Percentiles rank a stretch among this genome's conserved stretches.
These are phyloP conservation scores for Emmonsia crescens DNA, from an alignment of 2,329 filamentous ascomycete species.

Conservation along the genomic window DNA sequence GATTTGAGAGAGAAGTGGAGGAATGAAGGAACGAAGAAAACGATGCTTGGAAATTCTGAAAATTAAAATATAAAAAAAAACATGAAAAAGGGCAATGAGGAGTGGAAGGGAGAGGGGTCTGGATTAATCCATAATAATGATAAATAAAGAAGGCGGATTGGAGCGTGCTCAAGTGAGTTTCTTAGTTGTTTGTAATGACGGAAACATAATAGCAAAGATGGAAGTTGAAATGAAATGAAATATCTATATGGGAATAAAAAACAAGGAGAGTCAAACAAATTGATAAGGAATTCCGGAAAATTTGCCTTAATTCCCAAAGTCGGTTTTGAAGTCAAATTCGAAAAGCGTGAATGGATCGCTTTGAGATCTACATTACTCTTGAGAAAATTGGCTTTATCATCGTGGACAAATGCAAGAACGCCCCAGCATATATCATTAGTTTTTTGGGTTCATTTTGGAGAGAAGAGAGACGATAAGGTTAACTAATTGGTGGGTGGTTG, in stretches of 20 bases:
- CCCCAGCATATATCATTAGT: conserved; percentile 3
- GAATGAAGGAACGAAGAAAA: neutral
- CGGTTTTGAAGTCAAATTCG: neutral
- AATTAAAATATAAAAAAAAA: neutral
- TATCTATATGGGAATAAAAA: conserved; percentile 4
- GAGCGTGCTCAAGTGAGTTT: neutral
- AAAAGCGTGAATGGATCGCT: neutral
- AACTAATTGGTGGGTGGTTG: conserved; percentile 47
- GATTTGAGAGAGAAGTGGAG: neutral
- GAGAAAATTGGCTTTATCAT: neutral
- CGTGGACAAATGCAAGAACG: conserved; percentile 3
- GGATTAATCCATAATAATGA: neutral
- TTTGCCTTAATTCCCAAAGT: conserved; percentile 6
- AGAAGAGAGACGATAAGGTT: conserved; percentile 8
- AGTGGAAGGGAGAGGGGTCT: neutral
- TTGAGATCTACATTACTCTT: conserved; percentile 1
- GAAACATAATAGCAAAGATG: conserved; percentile 4
- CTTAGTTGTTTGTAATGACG: neutral
- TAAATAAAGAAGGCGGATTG: neutral
- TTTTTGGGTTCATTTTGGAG: conserved; percentile 8
- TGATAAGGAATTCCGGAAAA: conserved; percentile 10
- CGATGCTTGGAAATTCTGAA: neutral
- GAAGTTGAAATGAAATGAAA: conserved; percentile 8
- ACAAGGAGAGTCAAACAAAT: conserved; percentile 7
- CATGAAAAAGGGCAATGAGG: too few species aligned